Evolutionary conservation across 176 grass and related monocot genomes (phyloP), one percentile per base, ranked within the genome.

Genomic region (Phoenix dactylifera): DNA sequence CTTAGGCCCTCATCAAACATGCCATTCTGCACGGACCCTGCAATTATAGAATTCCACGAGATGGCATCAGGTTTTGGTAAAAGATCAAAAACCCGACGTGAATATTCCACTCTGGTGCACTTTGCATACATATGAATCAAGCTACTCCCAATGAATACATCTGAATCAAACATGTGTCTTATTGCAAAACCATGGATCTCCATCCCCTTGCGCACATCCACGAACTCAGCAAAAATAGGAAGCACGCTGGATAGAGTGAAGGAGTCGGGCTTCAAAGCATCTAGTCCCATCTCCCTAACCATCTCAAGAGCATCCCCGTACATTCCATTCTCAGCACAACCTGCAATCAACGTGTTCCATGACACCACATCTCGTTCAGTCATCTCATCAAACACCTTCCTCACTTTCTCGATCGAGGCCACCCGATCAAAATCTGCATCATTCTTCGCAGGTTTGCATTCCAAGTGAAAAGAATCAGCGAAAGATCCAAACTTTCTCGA

Each of bases 121-220:
- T 85, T 89, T 0, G 78, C 74, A 5, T 89, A 85, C 78, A 89
- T 89, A 32, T 89, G 55, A 39, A 89, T 89, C 77, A 89, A 74
- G 77, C 81, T 75, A 20, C 86, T 89, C 25, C 77, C 86, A 18
- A 85, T 49, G 22, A 78, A 85, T 2, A 82, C 67, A 53, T 89
- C 86, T 7, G 49, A 59, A 6, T 65, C 59, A 62, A 79, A 49
- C 3, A 62, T 71, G 59, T 85, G 76, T 54, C 82, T 79, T 53
- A 80, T 26, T 0, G 74, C 70, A 76, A 81, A 89, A 16, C 81
- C 77, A 69, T 89, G 81, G 20, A 79, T 72, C 72, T 78, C 74
- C 77, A 65, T 81, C 22, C 86, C 86, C 72, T 72, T 85, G 61
- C 20, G 60, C 48, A 78, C 50, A 75, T 85, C 50, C 0, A 82